These are phyloP conservation scores for Amanita subjunquillea DNA, from an alignment of 768 basidiomycete species.

Conservation along the genomic window DNA sequence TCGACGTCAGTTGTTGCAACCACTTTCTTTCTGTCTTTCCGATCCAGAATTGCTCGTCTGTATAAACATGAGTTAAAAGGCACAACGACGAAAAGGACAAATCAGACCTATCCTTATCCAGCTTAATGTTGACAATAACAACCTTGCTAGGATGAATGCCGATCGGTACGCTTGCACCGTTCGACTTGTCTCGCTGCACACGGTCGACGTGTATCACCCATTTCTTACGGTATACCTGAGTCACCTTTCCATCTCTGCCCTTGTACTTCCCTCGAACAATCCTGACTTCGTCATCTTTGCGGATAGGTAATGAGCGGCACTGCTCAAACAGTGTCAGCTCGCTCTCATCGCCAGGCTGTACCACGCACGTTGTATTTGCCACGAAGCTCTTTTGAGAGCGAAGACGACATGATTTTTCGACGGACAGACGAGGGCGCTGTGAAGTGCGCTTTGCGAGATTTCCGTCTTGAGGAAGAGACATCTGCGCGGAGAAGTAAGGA, in stretches of 20 bases:
- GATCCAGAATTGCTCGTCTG: constrained; percentile 78
- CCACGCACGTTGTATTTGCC: constrained; percentile 77
- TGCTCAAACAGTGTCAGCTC: constrained; percentile 18
- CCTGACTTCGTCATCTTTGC: constrained; percentile 97
- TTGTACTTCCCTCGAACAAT: constrained; percentile 98
- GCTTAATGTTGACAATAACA: constrained; percentile 85
- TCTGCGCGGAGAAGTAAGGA: constrained; percentile 40
- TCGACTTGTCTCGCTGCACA: constrained; percentile 95
- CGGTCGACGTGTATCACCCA: constrained; percentile 99
- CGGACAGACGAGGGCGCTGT: constrained; percentile 88
- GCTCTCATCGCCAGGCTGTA: not conserved
- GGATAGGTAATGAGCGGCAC: constrained; percentile 88
- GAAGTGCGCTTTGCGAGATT: constrained; percentile 98
- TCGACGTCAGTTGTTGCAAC: constrained; percentile 53
- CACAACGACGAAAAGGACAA: not conserved
- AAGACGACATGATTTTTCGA: constrained; percentile 96
- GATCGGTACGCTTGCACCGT: constrained; percentile 88
- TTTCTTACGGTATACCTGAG: constrained; percentile 97
- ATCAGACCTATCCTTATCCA: constrained; percentile 78
- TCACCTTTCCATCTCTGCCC: constrained; percentile 97
- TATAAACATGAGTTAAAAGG: not conserved
- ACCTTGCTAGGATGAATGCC: constrained; percentile 97
- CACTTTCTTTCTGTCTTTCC: constrained; percentile 71
- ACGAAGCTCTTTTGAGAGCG: constrained; percentile 92
- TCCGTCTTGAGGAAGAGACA: constrained; percentile 90